Evolutionary conservation across 805 yeast species (phyloP), one percentile per base, ranked within the genome.

Genomic region (Pachysolen tannophilus): DNA sequence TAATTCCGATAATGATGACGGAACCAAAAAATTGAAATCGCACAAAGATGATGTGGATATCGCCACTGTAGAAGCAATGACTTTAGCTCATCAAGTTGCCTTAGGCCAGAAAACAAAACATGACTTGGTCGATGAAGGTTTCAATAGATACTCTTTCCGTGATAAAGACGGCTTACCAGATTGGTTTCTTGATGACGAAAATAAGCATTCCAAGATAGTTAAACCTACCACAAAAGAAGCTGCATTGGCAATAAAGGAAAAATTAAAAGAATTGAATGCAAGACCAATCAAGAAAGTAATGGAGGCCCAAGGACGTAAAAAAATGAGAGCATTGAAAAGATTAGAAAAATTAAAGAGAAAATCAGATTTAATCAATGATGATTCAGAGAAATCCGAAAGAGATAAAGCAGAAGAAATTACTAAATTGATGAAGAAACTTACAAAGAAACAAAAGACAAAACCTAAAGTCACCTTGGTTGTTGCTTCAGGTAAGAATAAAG

Each of bases 261-360:
- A 82, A 53, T 60, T 75, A 67, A 76, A 67, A 52, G 82, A 88
- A 42, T 63, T 92, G 56, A 92, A 92, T 59, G 97, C 98, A 8
- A 78, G 99, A 58, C 98, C 99, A 8, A 90, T 92, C 53, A 92
- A 92, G 75, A 92, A 92, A 74, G 97, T 92, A n/a, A 73, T 84
- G 47, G 99, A 92, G 61, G 98, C 98, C 5, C 79, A 85, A 56
- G 97, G 95, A 17, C 79, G 98, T 61, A 90, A 90, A 80, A 83
- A 83, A 72, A 71, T 83, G 84, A 78, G 95, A 60, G 94, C 97
- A 4, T 68, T 82, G 48, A 76, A 79, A 53, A 76, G 95, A 54
- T 63, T 90, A 43, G 97, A 88, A 55, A 82, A 82, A 61, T 60
- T 90, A 53, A 83, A 83, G 69, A 88, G 83, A 81, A 90, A 90